Evolutionary conservation across 805 yeast species (phyloP), one percentile per base, ranked within the genome.

Genomic region (Yamadazyma insecticola): DNA sequence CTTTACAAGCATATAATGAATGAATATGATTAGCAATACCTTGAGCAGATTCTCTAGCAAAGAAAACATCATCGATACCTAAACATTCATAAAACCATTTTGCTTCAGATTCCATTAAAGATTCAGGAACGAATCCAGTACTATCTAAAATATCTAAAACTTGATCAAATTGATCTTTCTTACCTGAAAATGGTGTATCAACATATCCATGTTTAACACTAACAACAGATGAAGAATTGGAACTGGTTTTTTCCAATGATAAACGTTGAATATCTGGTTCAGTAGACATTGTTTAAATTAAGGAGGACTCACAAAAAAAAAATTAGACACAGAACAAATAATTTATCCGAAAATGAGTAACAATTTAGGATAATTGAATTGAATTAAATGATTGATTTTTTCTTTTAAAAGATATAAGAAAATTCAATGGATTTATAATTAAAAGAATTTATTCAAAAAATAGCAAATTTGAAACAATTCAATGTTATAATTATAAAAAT

Each of bases 1-100:
- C 74, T 55, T 92, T 92, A 35, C 97, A 89, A 20, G 96, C 85
- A 60, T 90, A 90, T 33, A 90, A 68, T 7, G 96, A 83, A 50
- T 83, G 83, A 46, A 90, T 85, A 51, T 89, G 88, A 33, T 81
- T 74, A 12, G 85, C 89, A 44, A 90, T 83, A 39, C 81, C 84
- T 32, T 72, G 76, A 10, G 89, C 82, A 4, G 84, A 66, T 52
- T 90, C 96, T 41, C 82, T 76, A 25, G 92, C 92, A 54, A 90
- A 89, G 59, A 84, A 90, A 18, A 86, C 81, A 51, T 88, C 96
- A 52, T 89, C 96, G 37, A 90, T 87, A 16, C 96, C 96, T 43
- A 90, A 70, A 24, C 74, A 61, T 36, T 82, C 76, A 64, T 92
- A 92, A 55, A 90, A 89, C 94, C 96, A 88, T 28, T 70, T 74